Conservation (phyloP, 371 early-diverging fungal genomes). For the Rhizopus microsporus region DNA sequence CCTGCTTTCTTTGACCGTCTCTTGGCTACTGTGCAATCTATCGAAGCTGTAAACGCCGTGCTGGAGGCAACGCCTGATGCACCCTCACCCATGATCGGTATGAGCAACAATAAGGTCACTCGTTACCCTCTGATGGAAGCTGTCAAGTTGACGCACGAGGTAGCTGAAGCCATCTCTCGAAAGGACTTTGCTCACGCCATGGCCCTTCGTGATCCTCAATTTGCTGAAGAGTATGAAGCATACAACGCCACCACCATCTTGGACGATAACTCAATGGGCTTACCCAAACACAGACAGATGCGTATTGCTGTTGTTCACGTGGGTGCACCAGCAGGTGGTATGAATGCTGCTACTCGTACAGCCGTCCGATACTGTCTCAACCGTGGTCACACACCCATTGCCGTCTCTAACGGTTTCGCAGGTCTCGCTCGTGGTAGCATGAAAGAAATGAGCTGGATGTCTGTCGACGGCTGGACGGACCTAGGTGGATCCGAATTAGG, state of each 20-base stretch:
- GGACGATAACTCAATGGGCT: slow-evolving; percentile 32
- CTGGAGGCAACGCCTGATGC: slow-evolving; percentile 79
- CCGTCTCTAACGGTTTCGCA: slow-evolving; percentile 93
- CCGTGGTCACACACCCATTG: slow-evolving; percentile 84
- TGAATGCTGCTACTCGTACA: slow-evolving; percentile 96
- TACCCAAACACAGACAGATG: slow-evolving; percentile 56
- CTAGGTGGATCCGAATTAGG: slow-evolving; percentile 96
- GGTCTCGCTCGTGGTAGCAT: slow-evolving; percentile 87
- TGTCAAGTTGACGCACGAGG: slow-evolving; percentile 87
- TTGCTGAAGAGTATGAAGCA: slow-evolving; percentile 73
- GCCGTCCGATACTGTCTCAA: slow-evolving; percentile 87
- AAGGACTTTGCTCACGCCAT: slow-evolving; percentile 91
- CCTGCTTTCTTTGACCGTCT: slow-evolving; percentile 96
- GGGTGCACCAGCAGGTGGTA: slow-evolving; percentile 98
- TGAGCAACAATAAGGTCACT: slow-evolving; percentile 84
- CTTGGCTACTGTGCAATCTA: slow-evolving; percentile 92
- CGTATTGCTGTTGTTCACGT: slow-evolving; percentile 93
- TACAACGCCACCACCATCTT: slow-evolving; percentile 54
- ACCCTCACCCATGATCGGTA: slow-evolving; percentile 92
- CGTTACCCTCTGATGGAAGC: slow-evolving; percentile 91
- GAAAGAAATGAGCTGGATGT: slow-evolving; percentile 77
- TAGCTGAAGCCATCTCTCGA: slow-evolving; percentile 78
- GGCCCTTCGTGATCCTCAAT: slow-evolving; percentile 90
- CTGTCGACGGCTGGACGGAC: slow-evolving; percentile 89
- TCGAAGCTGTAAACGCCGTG: slow-evolving; percentile 97